Base-by-base conservation (phyloP, 805 yeast species). In the Wickerhamomyces chambardii region DNA sequence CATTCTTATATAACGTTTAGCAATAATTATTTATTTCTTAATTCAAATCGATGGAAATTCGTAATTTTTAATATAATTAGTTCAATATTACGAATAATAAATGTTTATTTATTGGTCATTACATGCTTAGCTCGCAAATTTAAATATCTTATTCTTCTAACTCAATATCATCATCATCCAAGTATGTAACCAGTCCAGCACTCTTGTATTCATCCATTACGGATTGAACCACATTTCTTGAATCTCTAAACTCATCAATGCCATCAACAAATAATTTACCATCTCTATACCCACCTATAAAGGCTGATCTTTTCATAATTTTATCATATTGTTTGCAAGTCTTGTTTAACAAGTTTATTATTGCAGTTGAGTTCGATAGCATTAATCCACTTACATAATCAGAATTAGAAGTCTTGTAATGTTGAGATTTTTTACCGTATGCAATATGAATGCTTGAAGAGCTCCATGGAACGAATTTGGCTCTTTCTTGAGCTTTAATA, bases 391-490 rank as follows among this genome's bases (percentile, higher is more conserved):
- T 79, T 4, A 84, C 75, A 35, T 68, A 64, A 25, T 68, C 57
- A 7, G 69, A 61, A 28, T 59, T 58, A 8, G 44, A 33, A 4
- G 53, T 50, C 18, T 35, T 29, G 24, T 43, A 39, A 38, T 62
- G 82, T 5, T 87, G 80, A 9, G 95, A 82, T 43, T 75, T 77
- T 38, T 73, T 69, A 1, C 95, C 87, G 32, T 78, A 64, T 7
- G 90, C 87, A 1, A 87, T 64, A 49, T 86, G 92, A 6, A 87
- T 70, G 7, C 87, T 71, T 0, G 87, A 73, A 1, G 92, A 77
- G 1, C 86, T 73, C 87, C 95, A 84, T 1, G 95, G 92, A 4
- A 85, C 85, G 60, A 86, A 92, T 19, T 72, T 66, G 1, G 86
- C 66, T 36, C 90, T 57, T 35, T 73, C 74, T 42, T 79, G 79